Evolutionary conservation across 2,329 filamentous ascomycete genomes (phyloP).

Genomic region (Claviceps digitariae): DNA sequence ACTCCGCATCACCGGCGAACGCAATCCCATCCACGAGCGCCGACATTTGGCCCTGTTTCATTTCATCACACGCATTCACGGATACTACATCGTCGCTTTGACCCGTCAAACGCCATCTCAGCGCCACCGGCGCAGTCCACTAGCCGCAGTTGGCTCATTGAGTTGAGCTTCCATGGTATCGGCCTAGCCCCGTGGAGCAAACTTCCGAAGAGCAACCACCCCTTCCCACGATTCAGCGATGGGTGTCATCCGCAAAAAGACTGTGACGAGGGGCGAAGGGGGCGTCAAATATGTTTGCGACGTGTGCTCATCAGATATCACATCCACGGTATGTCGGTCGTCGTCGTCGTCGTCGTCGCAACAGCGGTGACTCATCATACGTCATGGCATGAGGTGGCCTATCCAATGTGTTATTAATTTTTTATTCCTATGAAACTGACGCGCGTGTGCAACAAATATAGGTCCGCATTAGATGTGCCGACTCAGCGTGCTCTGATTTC

Average conservation of each 20-base stretch:
- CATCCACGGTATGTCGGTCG: constrained; percentile 62
- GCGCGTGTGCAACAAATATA: constrained; percentile 22
- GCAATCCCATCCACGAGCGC: constrained; percentile 5
- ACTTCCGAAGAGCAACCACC: background rate
- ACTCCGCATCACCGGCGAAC: constrained; percentile 9
- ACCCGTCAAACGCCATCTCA: constrained; percentile 9
- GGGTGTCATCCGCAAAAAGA: constrained; percentile 96
- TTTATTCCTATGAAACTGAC: constrained; percentile 6
- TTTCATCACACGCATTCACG: constrained; percentile 16
- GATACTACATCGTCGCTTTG: constrained; percentile 1
- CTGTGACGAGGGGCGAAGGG: constrained; percentile 69
- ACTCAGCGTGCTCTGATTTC: constrained; percentile 75
- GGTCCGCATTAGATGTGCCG: constrained; percentile 91
- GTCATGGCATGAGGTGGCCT: background rate
- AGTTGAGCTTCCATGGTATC: background rate
- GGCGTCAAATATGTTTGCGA: constrained; percentile 96
- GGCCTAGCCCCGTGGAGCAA: background rate
- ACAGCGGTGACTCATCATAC: background rate
- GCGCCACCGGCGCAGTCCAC: background rate
- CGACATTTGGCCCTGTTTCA: constrained; percentile 11
- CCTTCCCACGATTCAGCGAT: constrained; percentile 30
- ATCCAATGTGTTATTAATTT: background rate
- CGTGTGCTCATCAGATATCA: constrained; percentile 91
- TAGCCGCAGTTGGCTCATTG: background rate
- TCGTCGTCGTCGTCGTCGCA: constrained; percentile 19